These are phyloP conservation scores for Penicillium crustosum DNA, from an alignment of 2,329 filamentous ascomycete species.

Conservation along the genomic window DNA sequence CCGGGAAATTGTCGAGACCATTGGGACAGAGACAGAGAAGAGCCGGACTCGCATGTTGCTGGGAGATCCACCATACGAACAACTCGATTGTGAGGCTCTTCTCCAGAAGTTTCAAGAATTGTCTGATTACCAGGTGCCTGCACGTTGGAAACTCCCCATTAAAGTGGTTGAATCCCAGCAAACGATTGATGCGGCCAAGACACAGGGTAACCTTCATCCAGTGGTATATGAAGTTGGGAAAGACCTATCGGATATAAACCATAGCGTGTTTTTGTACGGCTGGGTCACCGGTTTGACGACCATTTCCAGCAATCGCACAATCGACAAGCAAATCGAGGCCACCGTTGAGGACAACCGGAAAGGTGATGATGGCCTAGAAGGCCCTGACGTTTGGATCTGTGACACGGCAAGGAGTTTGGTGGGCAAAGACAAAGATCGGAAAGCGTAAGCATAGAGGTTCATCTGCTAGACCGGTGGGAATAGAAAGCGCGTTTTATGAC, in stretches of 20 bases:
- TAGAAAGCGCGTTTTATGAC: slow-evolving; percentile 1
- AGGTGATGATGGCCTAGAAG: slow-evolving; percentile 51
- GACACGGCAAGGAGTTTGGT: slow-evolving; percentile 65
- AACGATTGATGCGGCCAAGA: slow-evolving; percentile 32
- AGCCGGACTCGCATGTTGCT: slow-evolving; percentile 60
- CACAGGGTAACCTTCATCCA: slow-evolving; percentile 46
- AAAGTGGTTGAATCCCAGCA: slow-evolving; percentile 53
- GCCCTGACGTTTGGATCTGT: slow-evolving; percentile 65
- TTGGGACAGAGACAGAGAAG: slow-evolving; percentile 63
- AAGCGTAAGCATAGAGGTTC: slow-evolving; percentile 21
- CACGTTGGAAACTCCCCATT: slow-evolving; percentile 62
- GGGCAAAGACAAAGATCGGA: slow-evolving; percentile 60
- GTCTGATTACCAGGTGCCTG: slow-evolving; percentile 56
- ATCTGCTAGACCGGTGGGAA: background rate
- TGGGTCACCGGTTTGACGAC: slow-evolving; percentile 66
- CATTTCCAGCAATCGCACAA: slow-evolving; percentile 68
- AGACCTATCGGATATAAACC: slow-evolving; percentile 61
- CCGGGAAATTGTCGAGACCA: slow-evolving; percentile 63
- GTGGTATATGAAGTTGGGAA: slow-evolving; percentile 46
- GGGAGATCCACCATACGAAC: slow-evolving; percentile 44
- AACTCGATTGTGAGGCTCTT: slow-evolving; percentile 33
- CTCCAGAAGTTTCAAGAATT: slow-evolving; percentile 44
- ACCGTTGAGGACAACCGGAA: slow-evolving; percentile 55
- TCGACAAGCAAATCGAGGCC: slow-evolving; percentile 64
- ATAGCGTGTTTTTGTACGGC: slow-evolving; percentile 69